These are phyloP conservation scores for Mortierella sp. DNA, from an alignment of 371 early-diverging fungal genomes.

Conservation along the genomic window DNA sequence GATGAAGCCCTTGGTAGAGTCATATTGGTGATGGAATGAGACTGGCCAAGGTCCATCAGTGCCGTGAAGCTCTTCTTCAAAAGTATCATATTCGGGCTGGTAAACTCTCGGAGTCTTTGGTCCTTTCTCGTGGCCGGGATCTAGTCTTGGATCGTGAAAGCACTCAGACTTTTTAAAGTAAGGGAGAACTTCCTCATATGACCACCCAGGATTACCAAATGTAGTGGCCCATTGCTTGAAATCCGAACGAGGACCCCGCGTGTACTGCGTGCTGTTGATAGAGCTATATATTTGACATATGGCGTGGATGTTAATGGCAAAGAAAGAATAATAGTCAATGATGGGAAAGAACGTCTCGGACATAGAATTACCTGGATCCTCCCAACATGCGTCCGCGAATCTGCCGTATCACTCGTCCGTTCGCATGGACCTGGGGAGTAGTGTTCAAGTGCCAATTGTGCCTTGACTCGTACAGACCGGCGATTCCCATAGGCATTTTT, in stretches of 20 bases:
- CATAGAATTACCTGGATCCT: slow-evolving; percentile 33
- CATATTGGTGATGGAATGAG: slow-evolving; percentile 8
- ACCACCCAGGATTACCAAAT: slow-evolving; percentile 26
- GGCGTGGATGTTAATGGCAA: too few species aligned
- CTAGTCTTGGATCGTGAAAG: slow-evolving; percentile 20
- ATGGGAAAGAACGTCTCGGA: not conserved
- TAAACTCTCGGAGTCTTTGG: slow-evolving; percentile 5
- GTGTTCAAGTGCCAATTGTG: slow-evolving; percentile 30
- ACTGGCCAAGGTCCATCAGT: slow-evolving; percentile 33
- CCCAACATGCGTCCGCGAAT: slow-evolving; percentile 53
- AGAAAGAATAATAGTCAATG: not conserved
- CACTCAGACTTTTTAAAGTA: slow-evolving; percentile 37
- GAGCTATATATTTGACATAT: slow-evolving; percentile 17
- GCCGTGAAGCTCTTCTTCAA: slow-evolving; percentile 29
- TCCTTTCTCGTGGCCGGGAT: slow-evolving; percentile 1
- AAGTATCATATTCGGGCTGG: slow-evolving; percentile 19
- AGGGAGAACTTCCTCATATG: slow-evolving; percentile 15
- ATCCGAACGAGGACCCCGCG: slow-evolving; percentile 43
- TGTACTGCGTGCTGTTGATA: slow-evolving; percentile 54
- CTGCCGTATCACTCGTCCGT: slow-evolving; percentile 29
- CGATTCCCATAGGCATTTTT: slow-evolving; percentile 9
- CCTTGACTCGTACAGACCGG: slow-evolving; percentile 1
- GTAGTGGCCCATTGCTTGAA: slow-evolving; percentile 23
- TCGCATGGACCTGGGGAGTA: slow-evolving; percentile 27
- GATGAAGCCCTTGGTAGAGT: slow-evolving; percentile 10